Base-by-base conservation (phyloP, 2,329 filamentous ascomycete species). In the Beauveria asiatica region DNA sequence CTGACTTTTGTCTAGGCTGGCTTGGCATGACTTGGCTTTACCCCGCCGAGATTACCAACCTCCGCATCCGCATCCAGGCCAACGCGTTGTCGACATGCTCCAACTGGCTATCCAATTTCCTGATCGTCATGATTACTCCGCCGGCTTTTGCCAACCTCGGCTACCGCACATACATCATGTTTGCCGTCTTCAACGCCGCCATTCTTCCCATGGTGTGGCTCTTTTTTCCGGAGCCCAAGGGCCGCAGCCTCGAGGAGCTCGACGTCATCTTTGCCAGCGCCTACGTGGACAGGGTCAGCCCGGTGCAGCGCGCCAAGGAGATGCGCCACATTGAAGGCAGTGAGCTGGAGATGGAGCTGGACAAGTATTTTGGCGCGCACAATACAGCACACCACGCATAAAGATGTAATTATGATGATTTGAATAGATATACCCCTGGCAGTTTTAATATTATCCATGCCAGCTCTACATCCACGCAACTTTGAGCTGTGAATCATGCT, bases 71-170 rank as follows among this genome's bases (percentile, higher is more conserved):
- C 62, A 83, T 81, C 16, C 83, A 83, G 16, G 83, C 83, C 54
- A 87, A 87, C 66, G 85, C 85, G 1, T 72, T 87, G 42, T 81
- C 82, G 2, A 88, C 84, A 0, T 81, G 79, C 51, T 79, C 78
- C 42, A 85, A 84, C 70, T 84, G 82, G 82, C 73, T 81, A 17
- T 81, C 80, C 71, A 84, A 85, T 70, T 87, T 87, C 70, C 74
- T 86, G 67, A 82, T 88, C 25, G 85, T 88, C 54, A 85, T 86
- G 80, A 82, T 87, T 55, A 85, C 83, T 0, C 84, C 84, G 0
- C 78, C 83, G 7, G 81, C 83, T 5, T 83, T 87, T 60, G 67
- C 73, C 53, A 79, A 76, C 53, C 74, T 83, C 3, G 74, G 76
- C 5, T 83, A 79, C 74, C 76, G 75, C 58, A 83, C 79, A 57